Evolutionary conservation across 352 stramenopile genomes (phyloP), one percentile per base, ranked within the genome.

Genomic region (Globisporangium lucens): DNA sequence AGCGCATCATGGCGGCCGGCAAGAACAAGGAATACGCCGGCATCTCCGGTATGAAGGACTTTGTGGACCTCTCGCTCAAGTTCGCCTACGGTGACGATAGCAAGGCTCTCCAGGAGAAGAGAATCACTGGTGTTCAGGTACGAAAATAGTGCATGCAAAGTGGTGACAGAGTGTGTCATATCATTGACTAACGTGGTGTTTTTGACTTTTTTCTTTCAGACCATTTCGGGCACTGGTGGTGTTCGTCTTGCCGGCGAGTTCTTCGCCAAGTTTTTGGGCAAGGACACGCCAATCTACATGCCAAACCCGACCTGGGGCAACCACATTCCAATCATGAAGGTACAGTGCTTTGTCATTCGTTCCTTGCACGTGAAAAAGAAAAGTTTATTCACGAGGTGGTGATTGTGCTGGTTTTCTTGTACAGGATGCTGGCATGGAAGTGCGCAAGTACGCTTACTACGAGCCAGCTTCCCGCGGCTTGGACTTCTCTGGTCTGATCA

Each of bases 231-330:
- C 63, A 99, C 98, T 49, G 98, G 98, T 66, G 97, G 96, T 36
- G 94, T 98, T 64, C 94, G 98, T 69, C 89, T 99, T 10, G 91
- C 94, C 29, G 97, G 94, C 35, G 96, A 99, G 75, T 96, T 99
- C 70, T 89, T 99, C 67, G 71, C 89, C 58, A 87, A 89, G 65
- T 98, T 97, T 61, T 80, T 91, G 38, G 90, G 92, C 68, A 86
- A 91, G 66, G 76, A 69, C 61, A 95, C 88, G 27, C 82, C 87
- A 5, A 98, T 99, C 72, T 99, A 99, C 89, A 74, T 99, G 60
- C 97, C 98, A 30, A 98, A 99, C 86, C 98, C 98, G 61, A 99
- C 98, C 59, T 99, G 98, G 98, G 96, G 97, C 64, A 99, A 99
- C 88, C 98, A 99, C 79, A 96, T 98, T 69, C 79, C 89, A 38